A percentile compares a stretch with the other conserved stretches of the same genome.
These are phyloP conservation scores for Chlorencoelia australis DNA, from an alignment of 2,329 filamentous ascomycete species.

Conservation along the genomic window DNA sequence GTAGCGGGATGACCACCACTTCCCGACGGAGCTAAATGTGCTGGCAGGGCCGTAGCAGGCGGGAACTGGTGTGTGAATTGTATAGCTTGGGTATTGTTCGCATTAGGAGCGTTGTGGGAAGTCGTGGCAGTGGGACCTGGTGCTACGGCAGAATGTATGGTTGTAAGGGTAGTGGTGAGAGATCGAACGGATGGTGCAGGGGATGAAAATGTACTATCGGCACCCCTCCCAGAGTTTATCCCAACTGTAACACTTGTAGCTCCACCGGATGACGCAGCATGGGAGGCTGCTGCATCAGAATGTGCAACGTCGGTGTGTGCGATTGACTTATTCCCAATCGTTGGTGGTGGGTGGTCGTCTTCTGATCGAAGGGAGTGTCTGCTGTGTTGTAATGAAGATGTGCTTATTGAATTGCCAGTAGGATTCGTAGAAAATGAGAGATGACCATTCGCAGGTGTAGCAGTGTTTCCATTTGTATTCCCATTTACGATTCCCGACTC, in stretches of 20 bases:
- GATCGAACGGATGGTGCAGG: slow-evolving; percentile 73
- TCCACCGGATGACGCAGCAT: slow-evolving; percentile 53
- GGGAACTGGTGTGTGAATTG: slow-evolving; percentile 58
- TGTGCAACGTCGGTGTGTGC: slow-evolving; percentile 58
- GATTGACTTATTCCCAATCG: slow-evolving; percentile 52
- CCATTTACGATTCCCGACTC: slow-evolving; percentile 55
- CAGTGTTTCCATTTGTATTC: slow-evolving; percentile 18
- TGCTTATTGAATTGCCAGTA: slow-evolving; percentile 38
- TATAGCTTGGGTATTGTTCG: slow-evolving; percentile 30
- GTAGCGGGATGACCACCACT: slow-evolving; percentile 51
- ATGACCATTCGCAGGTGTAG: slow-evolving; percentile 32
- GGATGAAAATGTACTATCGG: slow-evolving; percentile 69
- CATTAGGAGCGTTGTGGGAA: slow-evolving; percentile 31
- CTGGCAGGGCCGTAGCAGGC: slow-evolving; percentile 62
- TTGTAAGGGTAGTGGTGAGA: slow-evolving; percentile 74
- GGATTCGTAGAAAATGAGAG: slow-evolving; percentile 47
- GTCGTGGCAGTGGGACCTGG: slow-evolving; percentile 31
- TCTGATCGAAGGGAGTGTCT: slow-evolving; percentile 51
- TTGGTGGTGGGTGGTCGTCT: slow-evolving; percentile 48
- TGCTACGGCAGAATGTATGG: slow-evolving; percentile 66
- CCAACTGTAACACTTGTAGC: slow-evolving; percentile 65
- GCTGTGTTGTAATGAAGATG: slow-evolving; percentile 44
- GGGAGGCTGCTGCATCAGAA: slow-evolving; percentile 68
- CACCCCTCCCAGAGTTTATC: slow-evolving; percentile 57
- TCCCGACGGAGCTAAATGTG: slow-evolving; percentile 49